phyloP scores from a whole-genome alignment of 805 yeast genomes.

The Saccharomycopsis sp. region DNA sequence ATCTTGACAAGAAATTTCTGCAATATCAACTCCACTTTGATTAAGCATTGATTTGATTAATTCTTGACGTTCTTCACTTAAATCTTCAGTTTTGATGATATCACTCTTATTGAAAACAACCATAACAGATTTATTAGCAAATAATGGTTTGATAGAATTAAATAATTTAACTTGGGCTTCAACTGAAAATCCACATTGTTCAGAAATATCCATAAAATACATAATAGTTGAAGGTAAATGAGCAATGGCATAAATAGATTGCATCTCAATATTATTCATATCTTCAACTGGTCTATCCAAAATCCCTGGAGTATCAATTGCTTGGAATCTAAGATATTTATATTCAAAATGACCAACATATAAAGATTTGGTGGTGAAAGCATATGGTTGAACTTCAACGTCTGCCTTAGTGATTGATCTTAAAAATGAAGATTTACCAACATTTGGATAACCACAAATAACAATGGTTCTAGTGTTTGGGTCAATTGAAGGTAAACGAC shows the following conservation, averaged over 20 bases:
- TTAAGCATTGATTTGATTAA: constrained; percentile 55
- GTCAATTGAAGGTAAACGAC: constrained; percentile 95
- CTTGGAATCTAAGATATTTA: constrained; percentile 95
- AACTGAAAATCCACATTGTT: constrained; percentile 97
- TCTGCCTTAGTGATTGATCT: constrained; percentile 93
- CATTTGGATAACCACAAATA: constrained; percentile 98
- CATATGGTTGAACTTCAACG: constrained; percentile 98
- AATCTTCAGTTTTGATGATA: constrained; percentile 76
- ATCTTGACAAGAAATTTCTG: constrained; percentile 87
- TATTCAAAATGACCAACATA: constrained; percentile 99
- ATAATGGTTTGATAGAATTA: constrained; percentile 94
- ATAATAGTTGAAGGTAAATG: constrained; percentile 93
- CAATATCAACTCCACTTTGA: constrained; percentile 77
- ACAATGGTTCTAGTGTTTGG: constrained; percentile 97
- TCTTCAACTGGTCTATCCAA: constrained; percentile 98
- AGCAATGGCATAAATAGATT: constrained; percentile 96
- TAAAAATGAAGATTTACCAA: constrained; percentile 95
- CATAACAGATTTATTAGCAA: constrained; percentile 93
- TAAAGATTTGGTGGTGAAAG: constrained; percentile 94
- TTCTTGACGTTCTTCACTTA: constrained; percentile 64
- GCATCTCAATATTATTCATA: constrained; percentile 99
- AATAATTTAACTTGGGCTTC: constrained; percentile 96
- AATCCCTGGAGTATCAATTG: constrained; percentile 98
- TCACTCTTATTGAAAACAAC: constrained; percentile 95
- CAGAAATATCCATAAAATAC: constrained; percentile 97